Percentiles rank a stretch among this genome's conserved stretches.
These are phyloP conservation scores for Falciphora oryzae DNA, from an alignment of 2,329 filamentous ascomycete species.

Conservation along the genomic window DNA sequence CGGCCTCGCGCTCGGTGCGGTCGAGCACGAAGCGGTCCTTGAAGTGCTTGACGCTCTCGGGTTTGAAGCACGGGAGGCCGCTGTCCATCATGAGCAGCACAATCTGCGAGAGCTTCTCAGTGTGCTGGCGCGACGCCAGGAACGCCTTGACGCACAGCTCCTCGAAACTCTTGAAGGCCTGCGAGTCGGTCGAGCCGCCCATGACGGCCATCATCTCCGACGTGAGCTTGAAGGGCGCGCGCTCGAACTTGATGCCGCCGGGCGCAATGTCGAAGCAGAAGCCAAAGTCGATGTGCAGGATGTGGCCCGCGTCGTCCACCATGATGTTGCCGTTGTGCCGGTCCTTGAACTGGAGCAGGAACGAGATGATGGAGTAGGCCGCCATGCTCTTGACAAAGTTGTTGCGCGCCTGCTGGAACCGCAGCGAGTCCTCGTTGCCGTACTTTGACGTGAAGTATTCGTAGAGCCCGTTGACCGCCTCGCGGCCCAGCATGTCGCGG, in stretches of 20 bases:
- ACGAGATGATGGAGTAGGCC: slow-evolving; percentile 94
- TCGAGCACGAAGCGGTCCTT: slow-evolving; percentile 88
- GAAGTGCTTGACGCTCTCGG: slow-evolving; percentile 89
- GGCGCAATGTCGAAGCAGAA: slow-evolving; percentile 99
- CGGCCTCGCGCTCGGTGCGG: slow-evolving; percentile 85
- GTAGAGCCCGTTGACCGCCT: slow-evolving; percentile 96
- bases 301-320: slow-evolving; percentile 95
- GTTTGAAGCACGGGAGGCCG: slow-evolving; percentile 95
- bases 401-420: slow-evolving; percentile 88
- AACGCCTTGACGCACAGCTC: slow-evolving; percentile 95
- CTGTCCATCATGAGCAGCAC: slow-evolving; percentile 94
- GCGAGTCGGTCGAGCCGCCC: slow-evolving; percentile 78
- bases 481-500: slow-evolving; percentile 95
- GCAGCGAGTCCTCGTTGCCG: slow-evolving; percentile 89
- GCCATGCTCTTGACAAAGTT: slow-evolving; percentile 99
- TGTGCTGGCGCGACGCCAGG: slow-evolving; percentile 78
- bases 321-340: slow-evolving; percentile 99
- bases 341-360: slow-evolving; percentile 97
- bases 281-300: slow-evolving; percentile 97
- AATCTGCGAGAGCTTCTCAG: slow-evolving; percentile 82
- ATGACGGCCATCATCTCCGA: slow-evolving; percentile 99
- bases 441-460: slow-evolving; percentile 98
- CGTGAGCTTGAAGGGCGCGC: slow-evolving; percentile 96
- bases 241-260: slow-evolving; percentile 94
- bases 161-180: slow-evolving; percentile 93